Percentiles rank a stretch among this genome's conserved stretches.
Conservation (phyloP, 306 rosid species). For the Vicia villosa region DNA sequence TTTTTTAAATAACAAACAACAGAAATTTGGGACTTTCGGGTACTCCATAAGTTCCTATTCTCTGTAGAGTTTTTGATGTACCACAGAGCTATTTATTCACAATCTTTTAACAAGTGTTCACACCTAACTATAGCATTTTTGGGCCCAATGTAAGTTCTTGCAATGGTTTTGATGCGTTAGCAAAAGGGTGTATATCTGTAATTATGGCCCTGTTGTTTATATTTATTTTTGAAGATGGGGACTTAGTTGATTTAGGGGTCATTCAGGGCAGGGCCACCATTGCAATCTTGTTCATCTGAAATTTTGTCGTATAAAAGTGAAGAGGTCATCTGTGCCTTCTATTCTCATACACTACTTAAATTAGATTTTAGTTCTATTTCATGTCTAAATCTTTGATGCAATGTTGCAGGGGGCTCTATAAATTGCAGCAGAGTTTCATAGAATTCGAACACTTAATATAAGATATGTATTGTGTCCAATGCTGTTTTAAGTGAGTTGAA, state of each 20-base stretch:
- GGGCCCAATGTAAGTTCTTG: slow-evolving; percentile 43
- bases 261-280: slow-evolving; percentile 39
- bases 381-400: slow-evolving; percentile 9
- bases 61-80: slow-evolving; percentile 20
- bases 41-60: slow-evolving; percentile 23
- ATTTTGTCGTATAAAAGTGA: slow-evolving; percentile 35
- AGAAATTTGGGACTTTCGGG: slow-evolving; percentile 20
- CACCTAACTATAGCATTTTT: slow-evolving; percentile 19
- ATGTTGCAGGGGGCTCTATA: slow-evolving; percentile 43
- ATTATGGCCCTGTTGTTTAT: slow-evolving; percentile 59
- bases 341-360: slow-evolving; percentile 12
- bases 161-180: slow-evolving; percentile 67
- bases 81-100: slow-evolving; percentile 30
- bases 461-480: slow-evolving; percentile 47
- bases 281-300: slow-evolving; percentile 45
- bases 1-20: not conserved
- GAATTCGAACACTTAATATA: slow-evolving; percentile 41
- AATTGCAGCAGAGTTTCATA: slow-evolving; percentile 61
- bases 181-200: slow-evolving; percentile 64
- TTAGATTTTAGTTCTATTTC: slow-evolving; percentile 19
- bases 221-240: slow-evolving; percentile 72
- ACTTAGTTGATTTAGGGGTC: slow-evolving; percentile 47
- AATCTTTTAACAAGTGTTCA: not conserved
- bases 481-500: not conserved
- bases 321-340: slow-evolving; percentile 50